Evolutionary conservation across 805 yeast species (phyloP).

Genomic region (Maudiozyma saulgeensis): DNA sequence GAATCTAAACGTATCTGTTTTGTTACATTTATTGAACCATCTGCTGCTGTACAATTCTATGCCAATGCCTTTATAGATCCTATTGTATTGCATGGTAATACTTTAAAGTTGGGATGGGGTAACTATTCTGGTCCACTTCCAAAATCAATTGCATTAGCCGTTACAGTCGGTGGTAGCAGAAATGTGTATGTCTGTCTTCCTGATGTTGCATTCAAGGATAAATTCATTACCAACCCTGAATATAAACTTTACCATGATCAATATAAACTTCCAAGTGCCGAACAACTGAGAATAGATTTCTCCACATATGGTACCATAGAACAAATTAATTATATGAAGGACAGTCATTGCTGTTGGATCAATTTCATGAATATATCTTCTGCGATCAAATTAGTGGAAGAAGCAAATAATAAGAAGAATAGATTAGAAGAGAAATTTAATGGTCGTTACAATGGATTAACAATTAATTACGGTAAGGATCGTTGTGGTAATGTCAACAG

Average conservation of each 20-base stretch:
- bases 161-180: conserved; percentile 66
- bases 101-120: conserved; percentile 63
- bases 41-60: conserved; percentile 57
- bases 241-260: conserved; percentile 23
- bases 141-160: conserved; percentile 48
- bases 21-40: conserved; percentile 56
- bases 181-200: conserved; percentile 63
- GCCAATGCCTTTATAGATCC: conserved; percentile 51
- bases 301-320: conserved; percentile 60
- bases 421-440: conserved; percentile 33
- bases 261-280: conserved; percentile 36
- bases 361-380: conserved; percentile 55
- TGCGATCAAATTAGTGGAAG: conserved; percentile 56
- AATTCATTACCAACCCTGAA: conserved; percentile 25
- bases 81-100: conserved; percentile 50
- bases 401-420: conserved; percentile 36
- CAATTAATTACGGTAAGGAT: conserved; percentile 66
- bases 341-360: conserved; percentile 65
- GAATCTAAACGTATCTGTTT: conserved; percentile 54
- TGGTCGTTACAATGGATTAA: conserved; percentile 42
- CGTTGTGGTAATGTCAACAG: conserved; percentile 56
- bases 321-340: conserved; percentile 62
- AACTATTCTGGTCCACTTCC: conserved; percentile 55
- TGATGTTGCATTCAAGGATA: conserved; percentile 33
- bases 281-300: conserved; percentile 49